Evolutionary conservation across 73 alveolate species (phyloP), one percentile per base, ranked within the genome.

Genomic region (Uronychia setigera): DNA sequence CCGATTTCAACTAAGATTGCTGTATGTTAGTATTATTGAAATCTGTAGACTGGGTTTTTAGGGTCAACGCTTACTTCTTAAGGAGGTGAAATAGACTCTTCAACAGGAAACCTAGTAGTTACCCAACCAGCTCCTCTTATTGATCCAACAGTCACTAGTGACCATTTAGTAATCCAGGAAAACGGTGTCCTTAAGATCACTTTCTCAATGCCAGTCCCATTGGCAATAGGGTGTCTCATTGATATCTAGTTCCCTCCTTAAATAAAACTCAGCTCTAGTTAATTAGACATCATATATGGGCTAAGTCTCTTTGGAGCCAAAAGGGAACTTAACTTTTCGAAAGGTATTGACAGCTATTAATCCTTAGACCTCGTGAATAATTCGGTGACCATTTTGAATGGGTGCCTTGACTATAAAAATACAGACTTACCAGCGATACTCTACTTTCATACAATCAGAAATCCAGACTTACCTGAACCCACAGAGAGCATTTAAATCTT

Each of bases 181-280:
- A 77, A 26, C 9, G 85, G 80, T 58, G 78, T 29, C n/a, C n/a
- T 90, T 29, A 29, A 82, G 32, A 33, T 90, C 11, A 28, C 35
- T 26, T 90, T 90, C 81, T 35, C 33, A 46, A 32, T 78, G 27
- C 95, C 95, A 32, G 95, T 90, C 19, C 95, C 95, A 30, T 77
- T 90, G 25, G 80, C 84, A 79, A 29, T 34, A 19, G 88, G 86
- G 26, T 90, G 95, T 58, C 30, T 57, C n/a, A 58, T 90, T 26
- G 89, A 85, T 28, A 32, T 85, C 35, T 13, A 13, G 31, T 84
- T 85, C 34, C 95, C 95, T 32, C 33, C 84, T 33, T 60, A 90
- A 34, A 58, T 90, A 29, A 59, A 86, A 31, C 83, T 85, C 28
- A 33, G 79, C 27, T 29, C 84, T 27, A 59, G 77, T 29, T 74